Percentiles rank a stretch among this genome's conserved stretches.
Evolutionary conservation across 495 filamentous ascomycete genomes (phyloP).

Genomic region (Neurospora sp.): DNA sequence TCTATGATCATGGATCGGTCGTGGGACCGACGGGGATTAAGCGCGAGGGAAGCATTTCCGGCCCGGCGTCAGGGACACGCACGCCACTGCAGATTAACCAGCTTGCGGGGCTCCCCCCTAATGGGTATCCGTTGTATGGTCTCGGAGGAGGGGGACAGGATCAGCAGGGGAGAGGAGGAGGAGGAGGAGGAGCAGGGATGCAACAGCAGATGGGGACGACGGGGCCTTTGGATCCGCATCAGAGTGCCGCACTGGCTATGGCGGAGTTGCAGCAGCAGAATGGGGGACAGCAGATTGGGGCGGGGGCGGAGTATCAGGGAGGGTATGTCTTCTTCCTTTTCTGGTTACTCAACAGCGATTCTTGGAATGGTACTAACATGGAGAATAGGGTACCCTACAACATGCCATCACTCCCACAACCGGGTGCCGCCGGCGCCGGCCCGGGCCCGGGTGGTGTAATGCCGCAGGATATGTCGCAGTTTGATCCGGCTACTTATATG

Average conservation of each 20-base stretch:
- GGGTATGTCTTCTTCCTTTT: slow-evolving; percentile 9
- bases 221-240: slow-evolving; percentile 36
- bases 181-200: background rate
- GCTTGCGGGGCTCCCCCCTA: background rate
- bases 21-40: slow-evolving; percentile 25
- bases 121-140: background rate
- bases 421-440: background rate
- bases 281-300: slow-evolving; percentile 20
- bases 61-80: slow-evolving; percentile 25
- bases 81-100: slow-evolving; percentile 25
- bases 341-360: background rate
- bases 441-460: slow-evolving; percentile 5
- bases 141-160: background rate
- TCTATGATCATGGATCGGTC: slow-evolving; percentile 46
- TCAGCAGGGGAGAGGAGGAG: slow-evolving; percentile 1
- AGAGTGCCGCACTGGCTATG: slow-evolving; percentile 46
- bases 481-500: slow-evolving; percentile 36
- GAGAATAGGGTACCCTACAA: slow-evolving; percentile 8
- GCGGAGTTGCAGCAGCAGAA: slow-evolving; percentile 44
- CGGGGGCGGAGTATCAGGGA: background rate
- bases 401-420: background rate
- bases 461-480: slow-evolving; percentile 24
- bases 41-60: slow-evolving; percentile 26
- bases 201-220: slow-evolving; percentile 8
- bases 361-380: background rate